Evolutionary conservation across 805 yeast species (phyloP).

Genomic region (Cyberlindnera mycetangii): DNA sequence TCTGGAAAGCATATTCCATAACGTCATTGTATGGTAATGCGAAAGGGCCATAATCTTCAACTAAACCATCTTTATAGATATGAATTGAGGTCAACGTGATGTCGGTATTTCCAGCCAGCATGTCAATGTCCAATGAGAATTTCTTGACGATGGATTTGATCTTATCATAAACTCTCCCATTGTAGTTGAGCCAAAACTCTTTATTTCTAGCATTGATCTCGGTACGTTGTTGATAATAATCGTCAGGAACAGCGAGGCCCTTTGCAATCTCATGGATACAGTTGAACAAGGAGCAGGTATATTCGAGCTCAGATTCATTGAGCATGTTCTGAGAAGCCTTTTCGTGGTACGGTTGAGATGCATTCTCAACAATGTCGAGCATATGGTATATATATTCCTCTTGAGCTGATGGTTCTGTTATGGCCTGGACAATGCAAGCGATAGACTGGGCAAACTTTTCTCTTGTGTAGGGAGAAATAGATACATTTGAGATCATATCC

Average conservation of each 20-base stretch:
- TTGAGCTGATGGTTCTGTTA: constrained; percentile 45
- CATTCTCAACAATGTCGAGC: constrained; percentile 30
- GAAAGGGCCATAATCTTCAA: constrained; percentile 70
- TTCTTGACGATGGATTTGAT: constrained; percentile 31
- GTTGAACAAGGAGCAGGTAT: constrained; percentile 52
- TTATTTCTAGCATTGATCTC: constrained; percentile 19
- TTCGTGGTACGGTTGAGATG: constrained; percentile 16
- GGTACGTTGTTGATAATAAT: constrained; percentile 35
- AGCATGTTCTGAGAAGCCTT: constrained; percentile 10
- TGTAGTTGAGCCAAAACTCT: constrained; percentile 25
- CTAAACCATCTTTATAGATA: constrained; percentile 60
- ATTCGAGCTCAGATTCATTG: constrained; percentile 36
- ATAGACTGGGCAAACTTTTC: constrained; percentile 61
- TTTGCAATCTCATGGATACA: constrained; percentile 72
- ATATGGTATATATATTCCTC: constrained; percentile 35
- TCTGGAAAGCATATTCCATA: constrained; percentile 34
- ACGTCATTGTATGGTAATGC: constrained; percentile 44
- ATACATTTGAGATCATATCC: constrained; percentile 42
- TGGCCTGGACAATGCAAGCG: constrained; percentile 57
- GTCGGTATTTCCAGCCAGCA: constrained; percentile 40
- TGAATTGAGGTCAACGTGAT: constrained; percentile 62
- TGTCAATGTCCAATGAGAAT: constrained; percentile 39
- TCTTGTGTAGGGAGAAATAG: constrained; percentile 45
- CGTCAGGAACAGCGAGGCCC: constrained; percentile 61
- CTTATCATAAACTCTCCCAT: constrained; percentile 12